These are phyloP conservation scores for Aciculoconidium aculeatum DNA, from an alignment of 805 yeast species.

Conservation along the genomic window DNA sequence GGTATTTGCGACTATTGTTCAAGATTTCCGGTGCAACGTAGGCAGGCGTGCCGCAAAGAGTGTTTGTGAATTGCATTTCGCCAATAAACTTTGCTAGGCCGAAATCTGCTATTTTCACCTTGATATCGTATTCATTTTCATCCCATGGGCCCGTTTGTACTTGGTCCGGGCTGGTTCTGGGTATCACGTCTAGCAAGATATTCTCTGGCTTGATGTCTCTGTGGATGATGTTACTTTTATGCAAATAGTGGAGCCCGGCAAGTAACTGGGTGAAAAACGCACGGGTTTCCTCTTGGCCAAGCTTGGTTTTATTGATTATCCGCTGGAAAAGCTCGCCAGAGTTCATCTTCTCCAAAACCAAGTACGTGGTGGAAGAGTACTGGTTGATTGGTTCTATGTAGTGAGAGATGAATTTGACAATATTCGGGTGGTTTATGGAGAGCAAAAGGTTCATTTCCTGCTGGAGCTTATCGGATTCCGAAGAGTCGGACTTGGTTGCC, in stretches of 20 bases:
- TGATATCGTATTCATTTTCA: slow-evolving; percentile 51
- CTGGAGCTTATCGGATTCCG: slow-evolving; percentile 32
- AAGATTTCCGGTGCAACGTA: slow-evolving; percentile 81
- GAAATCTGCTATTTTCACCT: slow-evolving; percentile 77
- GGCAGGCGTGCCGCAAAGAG: slow-evolving; percentile 83
- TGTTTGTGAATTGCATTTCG: slow-evolving; percentile 66
- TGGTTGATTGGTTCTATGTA: slow-evolving; percentile 51
- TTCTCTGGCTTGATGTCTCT: slow-evolving; percentile 44
- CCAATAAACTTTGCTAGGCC: slow-evolving; percentile 71
- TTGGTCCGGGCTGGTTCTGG: slow-evolving; percentile 23
- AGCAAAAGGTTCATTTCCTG: slow-evolving; percentile 65
- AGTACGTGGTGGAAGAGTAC: slow-evolving; percentile 46
- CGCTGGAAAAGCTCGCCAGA: slow-evolving; percentile 75
- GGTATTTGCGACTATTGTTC: slow-evolving; percentile 49
- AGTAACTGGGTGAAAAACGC: slow-evolving; percentile 48
- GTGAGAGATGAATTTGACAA: slow-evolving; percentile 57
- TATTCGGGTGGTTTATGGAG: slow-evolving; percentile 63
- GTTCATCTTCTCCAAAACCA: slow-evolving; percentile 67
- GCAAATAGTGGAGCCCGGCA: slow-evolving; percentile 34
- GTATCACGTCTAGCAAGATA: slow-evolving; percentile 45
- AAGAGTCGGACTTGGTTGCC: slow-evolving; percentile 4
- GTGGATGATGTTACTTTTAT: slow-evolving; percentile 36
- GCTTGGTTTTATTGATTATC: slow-evolving; percentile 56
- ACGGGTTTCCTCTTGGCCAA: slow-evolving; percentile 57
- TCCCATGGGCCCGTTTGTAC: slow-evolving; percentile 52